These are phyloP conservation scores for Yarrowia sp. DNA, from an alignment of 805 yeast species.

Conservation along the genomic window DNA sequence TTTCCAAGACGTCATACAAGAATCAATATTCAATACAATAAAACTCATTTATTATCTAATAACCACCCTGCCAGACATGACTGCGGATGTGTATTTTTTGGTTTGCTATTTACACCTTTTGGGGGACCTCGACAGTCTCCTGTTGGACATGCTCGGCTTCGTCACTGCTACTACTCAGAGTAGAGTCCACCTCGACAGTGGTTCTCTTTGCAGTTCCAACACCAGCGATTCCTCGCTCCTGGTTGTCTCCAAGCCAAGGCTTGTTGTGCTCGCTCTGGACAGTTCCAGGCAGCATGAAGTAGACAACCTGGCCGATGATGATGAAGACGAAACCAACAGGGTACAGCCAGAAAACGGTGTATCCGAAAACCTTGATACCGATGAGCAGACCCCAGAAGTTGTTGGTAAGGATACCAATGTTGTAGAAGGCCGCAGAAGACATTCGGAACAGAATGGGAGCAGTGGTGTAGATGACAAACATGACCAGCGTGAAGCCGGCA, in stretches of 20 bases:
- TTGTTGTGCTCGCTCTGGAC: constrained; percentile 43
- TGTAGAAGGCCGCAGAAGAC: constrained; percentile 49
- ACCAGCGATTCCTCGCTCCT: constrained; percentile 35
- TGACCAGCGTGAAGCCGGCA: constrained; percentile 44
- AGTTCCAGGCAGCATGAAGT: constrained; percentile 42
- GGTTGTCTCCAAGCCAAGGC: constrained; percentile 44
- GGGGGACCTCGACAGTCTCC: not conserved
- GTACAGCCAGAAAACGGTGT: constrained; percentile 47
- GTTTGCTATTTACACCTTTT: not conserved
- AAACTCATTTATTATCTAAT: constrained; percentile 2
- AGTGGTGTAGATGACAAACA: constrained; percentile 43
- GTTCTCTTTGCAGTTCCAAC: constrained; percentile 36
- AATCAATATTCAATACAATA: no score
- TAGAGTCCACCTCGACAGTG: constrained; percentile 7
- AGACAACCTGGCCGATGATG: constrained; percentile 43
- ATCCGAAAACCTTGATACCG: constrained; percentile 47
- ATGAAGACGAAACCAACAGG: constrained; percentile 49
- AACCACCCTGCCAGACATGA: constrained; percentile 7
- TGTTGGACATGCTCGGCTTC: not conserved
- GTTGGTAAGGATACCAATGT: constrained; percentile 44
- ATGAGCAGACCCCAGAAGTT: constrained; percentile 48
- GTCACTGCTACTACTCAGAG: constrained; percentile 8
- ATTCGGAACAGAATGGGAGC: constrained; percentile 47
- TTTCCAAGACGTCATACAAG: no score
- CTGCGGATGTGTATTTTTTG: not conserved